Base-by-base conservation (phyloP, 2,329 filamentous ascomycete species). In the Alternaria arbusti region DNA sequence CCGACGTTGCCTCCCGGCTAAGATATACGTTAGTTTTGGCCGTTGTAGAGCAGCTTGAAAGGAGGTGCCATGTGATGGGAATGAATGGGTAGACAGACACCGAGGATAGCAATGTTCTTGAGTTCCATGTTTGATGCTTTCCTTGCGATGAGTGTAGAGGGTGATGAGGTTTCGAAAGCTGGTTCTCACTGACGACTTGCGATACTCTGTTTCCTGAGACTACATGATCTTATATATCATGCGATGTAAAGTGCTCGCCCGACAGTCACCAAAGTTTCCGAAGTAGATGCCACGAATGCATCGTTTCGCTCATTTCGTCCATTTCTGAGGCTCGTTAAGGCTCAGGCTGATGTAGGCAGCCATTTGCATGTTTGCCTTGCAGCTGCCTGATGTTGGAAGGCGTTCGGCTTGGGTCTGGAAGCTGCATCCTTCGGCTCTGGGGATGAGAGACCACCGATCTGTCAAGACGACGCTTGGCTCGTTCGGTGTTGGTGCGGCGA, bases 71-170 rank as follows among this genome's bases (percentile, higher is more conserved):
- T 30, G 17, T 23, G 15, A 26, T 2, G 5, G 5, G n/a, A 45
- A 28, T 9, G 23, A 4, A 9, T 3, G 6, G 6, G 9, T 17
- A 5, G 15, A 4, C 71, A 30, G 74, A 79, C 76, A 17, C 78
- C 78, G 13, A 79, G 68, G n/a, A 80, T 70, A 10, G 72, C 72
- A 40, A 80, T 75, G 49, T 73, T 76, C 50, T 77, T 79, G n/a
- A 79, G 60, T 40, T 79, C 69, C 76, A 78, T 80, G 26, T 47
- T 43, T 11, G 13, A 13, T n/a, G 43, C 17, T 12, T 13, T 28
- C 8, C 23, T 43, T 36, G 26, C 20, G 43, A 20, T 11, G 15
- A n/a, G 2, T 13, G 7, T 36, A 13, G 7, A 25, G 4, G 12
- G 20, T 20, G 28, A 5, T 26, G 13, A 23, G 20, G n/a, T 17